Percentiles rank a stretch among this genome's conserved stretches.
phyloP scores from a whole-genome alignment of 345 rosid genomes.

The Physaria fendleri region DNA sequence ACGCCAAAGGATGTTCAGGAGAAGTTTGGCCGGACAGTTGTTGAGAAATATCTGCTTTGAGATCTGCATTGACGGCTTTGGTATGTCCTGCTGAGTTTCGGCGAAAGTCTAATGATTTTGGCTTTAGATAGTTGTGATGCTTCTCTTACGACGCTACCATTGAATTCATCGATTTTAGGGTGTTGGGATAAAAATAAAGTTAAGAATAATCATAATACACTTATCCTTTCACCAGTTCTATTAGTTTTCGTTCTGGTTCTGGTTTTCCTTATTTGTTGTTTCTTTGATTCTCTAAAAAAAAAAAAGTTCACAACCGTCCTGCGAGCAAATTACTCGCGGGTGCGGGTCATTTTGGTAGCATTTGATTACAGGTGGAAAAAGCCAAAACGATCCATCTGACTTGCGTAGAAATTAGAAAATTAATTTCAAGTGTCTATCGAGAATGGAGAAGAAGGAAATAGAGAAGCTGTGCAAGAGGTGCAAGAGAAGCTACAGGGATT shows the following conservation, averaged over 20 bases:
- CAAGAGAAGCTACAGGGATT: slow-evolving; percentile 41
- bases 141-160: neutral
- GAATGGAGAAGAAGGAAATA: slow-evolving; percentile 25
- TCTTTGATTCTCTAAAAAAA: no score
- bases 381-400: neutral
- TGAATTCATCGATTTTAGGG: neutral
- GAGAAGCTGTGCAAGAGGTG: slow-evolving; percentile 71
- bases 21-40: slow-evolving; percentile 90
- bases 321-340: no score
- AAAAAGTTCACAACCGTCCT: no score
- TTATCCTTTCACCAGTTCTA: neutral
- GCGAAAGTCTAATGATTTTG: neutral
- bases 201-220: neutral
- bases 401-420: neutral
- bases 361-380: no score
- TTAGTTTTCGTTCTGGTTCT: neutral
- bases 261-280: neutral
- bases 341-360: no score
- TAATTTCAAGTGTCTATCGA: neutral
- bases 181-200: slow-evolving; percentile 12
- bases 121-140: neutral
- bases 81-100: slow-evolving; percentile 8
- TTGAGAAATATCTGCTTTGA: slow-evolving; percentile 71
- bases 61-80: neutral
- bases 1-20: slow-evolving; percentile 90